Evolutionary conservation across 495 filamentous ascomycete genomes (phyloP).

Genomic region (Darksidea phi): DNA sequence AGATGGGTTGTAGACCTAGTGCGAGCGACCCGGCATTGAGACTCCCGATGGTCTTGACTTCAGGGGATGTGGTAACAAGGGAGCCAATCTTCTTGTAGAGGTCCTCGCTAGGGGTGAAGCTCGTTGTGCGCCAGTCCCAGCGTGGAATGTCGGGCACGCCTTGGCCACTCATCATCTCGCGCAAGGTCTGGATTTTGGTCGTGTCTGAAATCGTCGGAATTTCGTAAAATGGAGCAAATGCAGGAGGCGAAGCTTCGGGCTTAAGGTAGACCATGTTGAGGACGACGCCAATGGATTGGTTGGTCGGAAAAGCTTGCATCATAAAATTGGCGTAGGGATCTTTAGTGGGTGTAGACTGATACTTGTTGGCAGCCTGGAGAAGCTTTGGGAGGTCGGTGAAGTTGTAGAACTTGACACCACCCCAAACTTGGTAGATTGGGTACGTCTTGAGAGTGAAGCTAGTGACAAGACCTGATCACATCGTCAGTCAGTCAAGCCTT

Average conservation of each 20-base stretch:
- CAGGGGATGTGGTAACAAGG: background rate
- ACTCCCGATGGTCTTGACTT: background rate
- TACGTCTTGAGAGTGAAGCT: constrained; percentile 8
- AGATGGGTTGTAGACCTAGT: background rate
- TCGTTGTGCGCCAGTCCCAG: constrained; percentile 1
- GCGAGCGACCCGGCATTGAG: background rate
- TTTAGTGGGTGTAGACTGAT: no score
- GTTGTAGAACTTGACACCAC: background rate
- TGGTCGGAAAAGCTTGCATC: no score
- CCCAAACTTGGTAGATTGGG: background rate
- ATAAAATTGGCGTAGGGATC: no score
- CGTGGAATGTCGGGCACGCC: background rate
- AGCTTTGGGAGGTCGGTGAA: no score
- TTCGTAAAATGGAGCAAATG: no score
- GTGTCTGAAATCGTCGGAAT: no score
- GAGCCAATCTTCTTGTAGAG: background rate
- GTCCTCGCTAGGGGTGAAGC: background rate
- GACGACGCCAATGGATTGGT: no score
- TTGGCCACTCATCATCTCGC: no score
- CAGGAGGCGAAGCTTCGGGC: no score
- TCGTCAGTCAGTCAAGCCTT: background rate
- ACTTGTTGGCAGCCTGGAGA: no score
- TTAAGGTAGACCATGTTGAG: no score
- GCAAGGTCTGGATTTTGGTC: no score
- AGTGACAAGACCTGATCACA: constrained; percentile 1